Percentiles rank a stretch among this genome's conserved stretches.
phyloP scores from a whole-genome alignment of 169 alveolate genomes.

The Neospora caninum region DNA sequence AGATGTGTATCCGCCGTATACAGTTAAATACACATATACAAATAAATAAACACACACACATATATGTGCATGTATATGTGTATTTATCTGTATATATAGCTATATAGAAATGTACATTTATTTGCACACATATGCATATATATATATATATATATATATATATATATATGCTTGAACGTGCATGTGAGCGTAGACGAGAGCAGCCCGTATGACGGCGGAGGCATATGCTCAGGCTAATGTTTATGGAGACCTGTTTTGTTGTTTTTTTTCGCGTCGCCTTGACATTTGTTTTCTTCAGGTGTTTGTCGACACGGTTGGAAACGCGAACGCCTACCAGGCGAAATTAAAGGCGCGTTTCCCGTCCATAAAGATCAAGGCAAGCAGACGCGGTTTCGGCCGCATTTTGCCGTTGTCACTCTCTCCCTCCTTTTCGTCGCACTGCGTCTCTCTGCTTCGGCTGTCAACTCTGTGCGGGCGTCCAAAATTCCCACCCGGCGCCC shows the following conservation, averaged over 20 bases:
- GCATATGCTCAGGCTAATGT: too few species aligned
- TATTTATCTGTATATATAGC: background rate
- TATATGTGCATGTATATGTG: background rate
- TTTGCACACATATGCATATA: background rate
- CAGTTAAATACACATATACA: background rate
- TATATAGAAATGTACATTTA: background rate
- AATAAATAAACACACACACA: background rate
- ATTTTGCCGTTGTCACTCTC: background rate
- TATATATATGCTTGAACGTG: too few species aligned
- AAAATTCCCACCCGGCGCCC: too few species aligned
- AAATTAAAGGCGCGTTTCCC: conserved; percentile 83
- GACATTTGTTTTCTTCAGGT: conserved; percentile 72
- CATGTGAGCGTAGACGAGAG: too few species aligned
- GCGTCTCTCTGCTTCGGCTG: too few species aligned
- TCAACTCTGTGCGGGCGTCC: too few species aligned
- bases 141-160: too few species aligned
- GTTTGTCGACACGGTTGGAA: conserved; percentile 96
- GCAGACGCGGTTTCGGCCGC: background rate
- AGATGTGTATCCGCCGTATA: too few species aligned
- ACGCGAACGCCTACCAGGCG: conserved; percentile 87
- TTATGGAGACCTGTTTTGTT: too few species aligned
- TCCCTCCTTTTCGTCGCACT: too few species aligned
- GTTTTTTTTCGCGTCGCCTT: too few species aligned
- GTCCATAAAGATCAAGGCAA: conserved; percentile 84
- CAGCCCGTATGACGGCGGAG: too few species aligned